These are phyloP conservation scores for Rhazya stricta DNA, from an alignment of 257 asterid species.

Conservation along the genomic window DNA sequence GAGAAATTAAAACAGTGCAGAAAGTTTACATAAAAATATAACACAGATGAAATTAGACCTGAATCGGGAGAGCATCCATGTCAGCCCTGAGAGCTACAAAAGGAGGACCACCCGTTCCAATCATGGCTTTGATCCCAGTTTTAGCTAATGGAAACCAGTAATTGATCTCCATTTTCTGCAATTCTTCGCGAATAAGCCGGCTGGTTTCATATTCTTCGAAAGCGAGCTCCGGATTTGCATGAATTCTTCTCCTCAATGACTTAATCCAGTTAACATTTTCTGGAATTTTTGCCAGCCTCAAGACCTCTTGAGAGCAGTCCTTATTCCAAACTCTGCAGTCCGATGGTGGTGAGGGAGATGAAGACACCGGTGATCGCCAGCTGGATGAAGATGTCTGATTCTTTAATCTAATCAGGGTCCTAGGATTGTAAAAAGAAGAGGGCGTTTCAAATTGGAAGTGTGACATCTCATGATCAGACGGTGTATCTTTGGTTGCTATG, in stretches of 20 bases:
- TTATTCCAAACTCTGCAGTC: slow-evolving; percentile 47
- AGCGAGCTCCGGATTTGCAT: slow-evolving; percentile 82
- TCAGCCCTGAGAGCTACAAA: slow-evolving; percentile 89
- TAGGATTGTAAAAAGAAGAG: slow-evolving; percentile 6
- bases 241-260: slow-evolving; percentile 59
- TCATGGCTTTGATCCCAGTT: slow-evolving; percentile 73
- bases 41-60: slow-evolving; percentile 38
- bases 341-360: neutral
- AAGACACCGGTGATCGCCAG: neutral
- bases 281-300: slow-evolving; percentile 34
- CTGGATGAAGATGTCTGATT: slow-evolving; percentile 28
- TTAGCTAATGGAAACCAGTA: slow-evolving; percentile 60
- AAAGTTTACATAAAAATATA: neutral
- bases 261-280: slow-evolving; percentile 56
- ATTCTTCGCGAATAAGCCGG: slow-evolving; percentile 53
- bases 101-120: slow-evolving; percentile 79
- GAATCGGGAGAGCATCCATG: slow-evolving; percentile 96
- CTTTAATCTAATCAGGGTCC: neutral
- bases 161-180: slow-evolving; percentile 48
- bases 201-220: slow-evolving; percentile 76
- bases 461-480: slow-evolving; percentile 30
- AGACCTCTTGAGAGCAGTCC: slow-evolving; percentile 45
- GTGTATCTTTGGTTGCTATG: neutral
- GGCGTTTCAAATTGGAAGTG: slow-evolving; percentile 23
- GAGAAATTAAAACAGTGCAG: neutral